Conservation (phyloP, 176 grass and related monocot species). For the Saccharum officinarum region DNA sequence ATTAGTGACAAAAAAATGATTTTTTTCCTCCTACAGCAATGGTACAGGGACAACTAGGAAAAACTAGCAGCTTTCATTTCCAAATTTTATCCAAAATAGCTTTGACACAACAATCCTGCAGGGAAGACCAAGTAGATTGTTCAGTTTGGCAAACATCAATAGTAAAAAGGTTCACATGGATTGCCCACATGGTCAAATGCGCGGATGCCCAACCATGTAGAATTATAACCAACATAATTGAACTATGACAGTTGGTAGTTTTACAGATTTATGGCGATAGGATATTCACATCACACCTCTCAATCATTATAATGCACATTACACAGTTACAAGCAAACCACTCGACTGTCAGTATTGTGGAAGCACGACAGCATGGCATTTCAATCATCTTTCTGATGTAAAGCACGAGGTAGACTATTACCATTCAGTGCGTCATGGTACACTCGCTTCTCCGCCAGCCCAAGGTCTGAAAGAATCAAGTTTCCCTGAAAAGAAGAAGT, state of each 20-base stretch:
- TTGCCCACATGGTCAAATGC: not conserved
- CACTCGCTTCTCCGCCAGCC: constrained; percentile 81
- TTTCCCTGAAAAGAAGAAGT: constrained; percentile 62
- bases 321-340: constrained; percentile 51
- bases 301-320: constrained; percentile 26
- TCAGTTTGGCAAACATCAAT: constrained; percentile 51
- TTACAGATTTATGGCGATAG: constrained; percentile 43
- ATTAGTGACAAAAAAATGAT: constrained; percentile 14
- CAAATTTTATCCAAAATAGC: constrained; percentile 72
- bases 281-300: constrained; percentile 36
- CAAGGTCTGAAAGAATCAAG: constrained; percentile 86
- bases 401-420: constrained; percentile 83
- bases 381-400: constrained; percentile 98
- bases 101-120: constrained; percentile 89
- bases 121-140: constrained; percentile 77
- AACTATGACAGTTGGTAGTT: constrained; percentile 27
- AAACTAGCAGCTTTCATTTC: constrained; percentile 15
- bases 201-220: not conserved
- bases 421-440: constrained; percentile 96
- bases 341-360: constrained; percentile 34
- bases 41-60: constrained; percentile 26
- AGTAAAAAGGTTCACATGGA: not conserved
- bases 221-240: constrained; percentile 21
- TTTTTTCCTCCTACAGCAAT: constrained; percentile 26
- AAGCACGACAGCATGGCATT: constrained; percentile 29